Percentiles rank a stretch among this genome's conserved stretches.
Evolutionary conservation across 768 basidiomycete species (phyloP).

Genomic region (Boletus patriciae): DNA sequence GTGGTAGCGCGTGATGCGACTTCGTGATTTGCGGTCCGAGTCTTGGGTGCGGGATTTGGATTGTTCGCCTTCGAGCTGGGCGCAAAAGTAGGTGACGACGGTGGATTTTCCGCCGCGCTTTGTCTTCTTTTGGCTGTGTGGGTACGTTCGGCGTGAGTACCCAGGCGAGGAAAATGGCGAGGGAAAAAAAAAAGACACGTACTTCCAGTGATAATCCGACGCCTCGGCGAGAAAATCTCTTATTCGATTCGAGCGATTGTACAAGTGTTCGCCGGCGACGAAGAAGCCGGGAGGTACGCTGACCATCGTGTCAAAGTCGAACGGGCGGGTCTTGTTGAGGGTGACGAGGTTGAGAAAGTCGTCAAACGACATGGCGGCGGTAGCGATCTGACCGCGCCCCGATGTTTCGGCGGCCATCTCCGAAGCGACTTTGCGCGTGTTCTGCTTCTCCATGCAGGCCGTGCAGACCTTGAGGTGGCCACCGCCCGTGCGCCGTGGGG

Average conservation of each 20-base stretch:
- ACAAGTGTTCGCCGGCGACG: conserved; percentile 33
- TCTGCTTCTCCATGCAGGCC: conserved; percentile 36
- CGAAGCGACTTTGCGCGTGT: conserved; percentile 33
- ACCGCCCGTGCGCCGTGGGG: conserved; percentile 31
- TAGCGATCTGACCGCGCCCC: conserved; percentile 36
- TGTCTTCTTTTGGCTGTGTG: conserved; percentile 34
- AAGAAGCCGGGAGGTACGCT: conserved; percentile 34
- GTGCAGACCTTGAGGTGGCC: conserved; percentile 36
- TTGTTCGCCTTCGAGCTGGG: conserved; percentile 36
- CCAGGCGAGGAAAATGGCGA: not conserved
- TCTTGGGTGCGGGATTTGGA: conserved; percentile 36
- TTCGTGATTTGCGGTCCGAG: conserved; percentile 35
- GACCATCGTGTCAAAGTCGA: conserved; percentile 38
- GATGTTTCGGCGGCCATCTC: conserved; percentile 30
- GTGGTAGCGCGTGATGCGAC: conserved; percentile 36
- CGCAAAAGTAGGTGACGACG: conserved; percentile 37
- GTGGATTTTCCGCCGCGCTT: conserved; percentile 37
- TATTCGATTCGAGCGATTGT: conserved; percentile 37
- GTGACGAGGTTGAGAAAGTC: conserved; percentile 36
- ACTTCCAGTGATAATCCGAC: conserved; percentile 39
- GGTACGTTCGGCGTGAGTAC: not conserved
- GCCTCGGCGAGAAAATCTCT: conserved; percentile 36
- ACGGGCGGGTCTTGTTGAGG: conserved; percentile 32
- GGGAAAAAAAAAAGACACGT: conserved; percentile 4
- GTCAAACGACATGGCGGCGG: conserved; percentile 35